Evolutionary conservation across 768 basidiomycete species (phyloP).

Genomic region (Boletus sensibilis): DNA sequence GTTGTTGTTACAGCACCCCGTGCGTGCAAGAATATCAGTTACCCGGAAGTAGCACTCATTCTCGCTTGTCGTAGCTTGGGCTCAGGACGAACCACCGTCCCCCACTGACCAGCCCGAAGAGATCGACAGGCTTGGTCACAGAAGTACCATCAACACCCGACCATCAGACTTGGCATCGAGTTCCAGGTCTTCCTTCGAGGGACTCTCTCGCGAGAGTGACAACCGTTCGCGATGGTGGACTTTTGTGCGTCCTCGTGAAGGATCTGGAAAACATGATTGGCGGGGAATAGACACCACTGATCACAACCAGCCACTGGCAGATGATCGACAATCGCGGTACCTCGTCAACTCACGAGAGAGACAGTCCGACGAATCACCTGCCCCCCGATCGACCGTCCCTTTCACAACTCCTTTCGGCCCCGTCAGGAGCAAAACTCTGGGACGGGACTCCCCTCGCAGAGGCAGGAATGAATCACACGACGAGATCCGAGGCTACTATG

Average conservation of each 20-base stretch:
- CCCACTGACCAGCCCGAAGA: conserved; percentile 51
- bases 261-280: conserved; percentile 10
- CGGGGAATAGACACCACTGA: not conserved
- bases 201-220: conserved; percentile 32
- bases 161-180: conserved; percentile 53
- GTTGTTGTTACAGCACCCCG: conserved; percentile 70
- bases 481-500: conserved; percentile 16
- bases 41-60: not conserved
- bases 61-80: conserved; percentile 60
- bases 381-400: conserved; percentile 25
- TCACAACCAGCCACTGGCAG: conserved; percentile 2
- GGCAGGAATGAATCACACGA: conserved; percentile 11
- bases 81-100: conserved; percentile 78
- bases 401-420: conserved; percentile 44
- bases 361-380: conserved; percentile 21
- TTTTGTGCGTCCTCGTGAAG: conserved; percentile 59
- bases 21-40: conserved; percentile 35
- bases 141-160: conserved; percentile 39
- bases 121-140: conserved; percentile 27
- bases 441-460: conserved; percentile 66
- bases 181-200: conserved; percentile 42
- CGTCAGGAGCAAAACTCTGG: conserved; percentile 56
- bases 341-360: conserved; percentile 12
- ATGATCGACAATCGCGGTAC: conserved; percentile 19
- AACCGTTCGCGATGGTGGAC: conserved; percentile 68